Evolutionary conservation across 2,329 filamentous ascomycete genomes (phyloP).

Genomic region (Dactylellina sp.): DNA sequence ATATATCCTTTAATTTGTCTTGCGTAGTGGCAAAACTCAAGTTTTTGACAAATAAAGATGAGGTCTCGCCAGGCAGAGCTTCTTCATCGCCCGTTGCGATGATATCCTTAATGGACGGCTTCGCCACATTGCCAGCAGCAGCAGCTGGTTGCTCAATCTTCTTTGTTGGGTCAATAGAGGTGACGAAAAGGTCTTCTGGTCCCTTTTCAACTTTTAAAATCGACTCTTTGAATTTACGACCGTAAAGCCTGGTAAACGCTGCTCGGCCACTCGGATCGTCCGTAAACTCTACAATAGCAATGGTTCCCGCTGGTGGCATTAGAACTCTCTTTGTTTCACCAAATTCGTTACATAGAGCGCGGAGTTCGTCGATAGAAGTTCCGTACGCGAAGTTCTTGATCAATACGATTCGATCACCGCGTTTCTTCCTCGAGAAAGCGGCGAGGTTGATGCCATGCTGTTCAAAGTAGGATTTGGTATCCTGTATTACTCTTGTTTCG

Average conservation of each 20-base stretch:
- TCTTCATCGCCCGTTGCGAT: constrained; percentile 60
- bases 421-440: constrained; percentile 84
- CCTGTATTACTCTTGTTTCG: constrained; percentile 94
- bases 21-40: constrained; percentile 91
- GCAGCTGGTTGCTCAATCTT: constrained; percentile 64
- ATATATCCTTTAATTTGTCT: constrained; percentile 78
- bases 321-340: constrained; percentile 83
- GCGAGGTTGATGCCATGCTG: constrained; percentile 90
- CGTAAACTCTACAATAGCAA: constrained; percentile 90
- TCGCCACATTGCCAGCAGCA: constrained; percentile 38
- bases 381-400: constrained; percentile 95
- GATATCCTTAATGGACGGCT: constrained; percentile 50
- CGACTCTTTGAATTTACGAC: constrained; percentile 89
- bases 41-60: constrained; percentile 93
- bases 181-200: constrained; percentile 80
- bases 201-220: constrained; percentile 94
- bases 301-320: constrained; percentile 92
- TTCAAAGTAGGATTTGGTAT: constrained; percentile 91
- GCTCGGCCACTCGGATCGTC: constrained; percentile 82
- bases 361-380: constrained; percentile 81
- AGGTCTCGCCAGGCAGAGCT: constrained; percentile 68
- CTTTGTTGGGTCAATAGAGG: constrained; percentile 60
- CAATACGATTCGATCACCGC: constrained; percentile 86
- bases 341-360: constrained; percentile 84
- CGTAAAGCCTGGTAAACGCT: constrained; percentile 86